Base-by-base conservation (phyloP, 2,329 filamentous ascomycete species). In the Penicillium sp. region DNA sequence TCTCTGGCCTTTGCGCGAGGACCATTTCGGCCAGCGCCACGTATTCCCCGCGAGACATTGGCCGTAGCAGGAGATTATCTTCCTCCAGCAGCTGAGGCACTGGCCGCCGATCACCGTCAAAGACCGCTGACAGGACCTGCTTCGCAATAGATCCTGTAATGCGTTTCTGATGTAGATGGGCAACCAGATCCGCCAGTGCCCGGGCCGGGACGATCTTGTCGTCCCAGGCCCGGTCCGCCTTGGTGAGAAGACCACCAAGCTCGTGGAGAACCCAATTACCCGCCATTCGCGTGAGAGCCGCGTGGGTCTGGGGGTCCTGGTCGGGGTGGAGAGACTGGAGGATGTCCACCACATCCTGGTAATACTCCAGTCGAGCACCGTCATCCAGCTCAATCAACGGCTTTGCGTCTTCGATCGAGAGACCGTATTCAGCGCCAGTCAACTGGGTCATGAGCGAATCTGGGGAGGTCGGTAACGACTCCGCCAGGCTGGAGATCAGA, bases 341-440 rank as follows among this genome's bases (percentile, higher is more conserved):
- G 37, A 73, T 67, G 24, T 79, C 76, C 33, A 82, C 76, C 8
- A 81, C 77, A 47, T 81, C 76, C 60, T 81, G 74, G 72, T 93
- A 96, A 76, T 93, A 97, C 68, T 97, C 89, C 4, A 95, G 80
- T 45, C 93, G 86, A 8, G 88, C 88, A 8, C 93, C 93, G 58
- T 90, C 86, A 65, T 98, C 91, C 0, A 96, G 81, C 8, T 86
- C 84, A 51, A 93, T 84, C 37, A 99, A 81, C 0, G 93, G 91
- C 66, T 91, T 85, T 1, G 94, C 93, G 72, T 99, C 95, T 73
- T 95, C 95, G 8, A 87, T 75, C 0, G 89, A 90, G 13, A 99
- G 81, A 0, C 87, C 87, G 70, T 91, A 93, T n/a, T 75, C 73
- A 6, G 76, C 65, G 2, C 83, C 77, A 1, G 88, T 83, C 2